Percentiles rank a stretch among this genome's conserved stretches.
phyloP scores from a whole-genome alignment of 1,284 basidiomycete genomes.

The Cutaneotrichosporon mucoides region DNA sequence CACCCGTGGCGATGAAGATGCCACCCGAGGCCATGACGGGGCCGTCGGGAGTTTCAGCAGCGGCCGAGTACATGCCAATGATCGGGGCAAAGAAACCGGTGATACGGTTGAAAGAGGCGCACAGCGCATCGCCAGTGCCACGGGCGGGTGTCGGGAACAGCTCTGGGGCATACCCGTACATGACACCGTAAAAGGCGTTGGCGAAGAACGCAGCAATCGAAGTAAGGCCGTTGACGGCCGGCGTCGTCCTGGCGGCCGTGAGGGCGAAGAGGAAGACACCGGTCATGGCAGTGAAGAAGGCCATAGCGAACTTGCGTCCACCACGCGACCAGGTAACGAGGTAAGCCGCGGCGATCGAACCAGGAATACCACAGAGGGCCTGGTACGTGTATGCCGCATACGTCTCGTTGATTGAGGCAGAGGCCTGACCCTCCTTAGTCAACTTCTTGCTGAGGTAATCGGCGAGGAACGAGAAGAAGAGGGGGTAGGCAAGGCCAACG shows the following conservation, averaged over 20 bases:
- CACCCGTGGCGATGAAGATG: constrained; percentile 53
- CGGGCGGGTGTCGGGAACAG: constrained; percentile 63
- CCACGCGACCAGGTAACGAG: constrained; percentile 56
- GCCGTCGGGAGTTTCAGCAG: constrained; percentile 42
- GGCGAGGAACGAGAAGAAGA: constrained; percentile 54
- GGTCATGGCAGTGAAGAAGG: constrained; percentile 54
- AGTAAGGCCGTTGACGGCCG: constrained; percentile 56
- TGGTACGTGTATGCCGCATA: constrained; percentile 55
- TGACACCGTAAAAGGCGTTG: constrained; percentile 54
- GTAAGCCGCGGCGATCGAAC: constrained; percentile 57
- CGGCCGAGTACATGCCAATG: constrained; percentile 29
- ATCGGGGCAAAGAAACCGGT: constrained; percentile 52
- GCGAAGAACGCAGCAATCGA: constrained; percentile 56
- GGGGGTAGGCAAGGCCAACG: constrained; percentile 58
- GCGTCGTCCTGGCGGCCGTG: constrained; percentile 55
- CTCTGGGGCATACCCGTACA: constrained; percentile 63
- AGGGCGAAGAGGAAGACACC: constrained; percentile 61
- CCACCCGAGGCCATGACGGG: constrained; percentile 60
- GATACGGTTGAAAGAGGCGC: constrained; percentile 56
- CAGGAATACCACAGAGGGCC: constrained; percentile 56
- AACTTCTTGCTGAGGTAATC: constrained; percentile 53
- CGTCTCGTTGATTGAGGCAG: constrained; percentile 37
- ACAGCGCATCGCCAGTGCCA: constrained; percentile 62
- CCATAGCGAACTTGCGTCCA: constrained; percentile 56
- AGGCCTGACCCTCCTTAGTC: background rate